Conservation (phyloP, 192 early-diverging fungal genomes). For the Coemansia sp. region DNA sequence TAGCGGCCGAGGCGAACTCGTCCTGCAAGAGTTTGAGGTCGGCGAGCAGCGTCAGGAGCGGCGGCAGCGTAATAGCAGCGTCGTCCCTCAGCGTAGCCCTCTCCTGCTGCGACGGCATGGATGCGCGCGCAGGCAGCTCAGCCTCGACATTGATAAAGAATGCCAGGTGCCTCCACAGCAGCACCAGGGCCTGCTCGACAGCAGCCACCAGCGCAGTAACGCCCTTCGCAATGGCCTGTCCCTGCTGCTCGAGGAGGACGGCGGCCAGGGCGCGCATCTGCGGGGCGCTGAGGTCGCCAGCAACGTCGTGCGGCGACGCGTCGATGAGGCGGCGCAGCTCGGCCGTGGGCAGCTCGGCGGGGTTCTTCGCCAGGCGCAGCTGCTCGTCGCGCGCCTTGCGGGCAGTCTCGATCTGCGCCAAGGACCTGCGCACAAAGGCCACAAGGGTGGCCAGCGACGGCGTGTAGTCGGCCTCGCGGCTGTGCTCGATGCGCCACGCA, state of each 20-base stretch:
- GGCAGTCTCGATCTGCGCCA: slow-evolving; percentile 33
- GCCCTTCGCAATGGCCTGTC: slow-evolving; percentile 41
- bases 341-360: slow-evolving; percentile 36
- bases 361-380: slow-evolving; percentile 29
- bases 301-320: slow-evolving; percentile 27
- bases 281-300: slow-evolving; percentile 29
- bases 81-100: slow-evolving; percentile 37
- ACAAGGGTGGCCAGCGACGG: slow-evolving; percentile 51
- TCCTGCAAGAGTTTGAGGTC: slow-evolving; percentile 39
- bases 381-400: slow-evolving; percentile 37
- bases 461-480: slow-evolving; percentile 49
- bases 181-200: slow-evolving; percentile 61
- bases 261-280: slow-evolving; percentile 50
- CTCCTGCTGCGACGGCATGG: slow-evolving; percentile 26
- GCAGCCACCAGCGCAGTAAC: slow-evolving; percentile 47
- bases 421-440: slow-evolving; percentile 35
- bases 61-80: slow-evolving; percentile 42
- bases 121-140: neutral
- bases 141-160: slow-evolving; percentile 37
- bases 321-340: slow-evolving; percentile 40
- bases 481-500: slow-evolving; percentile 51
- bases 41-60: slow-evolving; percentile 31
- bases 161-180: slow-evolving; percentile 75
- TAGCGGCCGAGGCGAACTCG: slow-evolving; percentile 20
- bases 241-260: slow-evolving; percentile 40